These are phyloP conservation scores for Candida montana DNA, from an alignment of 805 yeast species.

Conservation along the genomic window DNA sequence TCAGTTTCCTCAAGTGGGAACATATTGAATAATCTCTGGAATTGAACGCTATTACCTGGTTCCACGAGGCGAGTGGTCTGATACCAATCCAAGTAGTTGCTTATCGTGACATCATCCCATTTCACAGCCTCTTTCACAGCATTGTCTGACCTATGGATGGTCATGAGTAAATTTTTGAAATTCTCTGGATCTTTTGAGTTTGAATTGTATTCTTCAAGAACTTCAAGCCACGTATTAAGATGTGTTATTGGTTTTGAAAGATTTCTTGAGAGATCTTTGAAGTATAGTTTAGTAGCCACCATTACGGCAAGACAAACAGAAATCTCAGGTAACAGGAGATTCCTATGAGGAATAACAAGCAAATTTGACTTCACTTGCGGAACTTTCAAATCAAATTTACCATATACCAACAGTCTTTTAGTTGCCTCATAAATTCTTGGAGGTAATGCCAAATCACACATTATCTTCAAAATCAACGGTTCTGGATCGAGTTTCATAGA, in stretches of 20 bases:
- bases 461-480: conserved; percentile 37
- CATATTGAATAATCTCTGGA: conserved; percentile 6
- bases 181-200: conserved; percentile 6
- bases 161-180: no score
- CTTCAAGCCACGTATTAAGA: conserved; percentile 18
- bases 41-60: conserved; percentile 22
- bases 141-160: no score
- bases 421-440: conserved; percentile 40
- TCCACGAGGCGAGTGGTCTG: conserved; percentile 22
- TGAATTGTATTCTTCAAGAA: conserved; percentile 15
- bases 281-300: conserved; percentile 20
- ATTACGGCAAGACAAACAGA: conserved; percentile 12
- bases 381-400: not conserved
- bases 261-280: conserved; percentile 9
- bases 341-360: no score
- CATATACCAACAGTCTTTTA: conserved; percentile 23
- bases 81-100: conserved; percentile 48
- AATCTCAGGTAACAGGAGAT: conserved; percentile 21
- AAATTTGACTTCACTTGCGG: no score
- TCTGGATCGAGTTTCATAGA: conserved; percentile 24
- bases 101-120: conserved; percentile 45
- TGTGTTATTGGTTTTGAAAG: not conserved
- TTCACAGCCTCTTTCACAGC: conserved; percentile 36
- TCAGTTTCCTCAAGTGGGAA: conserved; percentile 10
- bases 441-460: conserved; percentile 43